Evolutionary conservation across 768 basidiomycete genomes (phyloP), one percentile per base, ranked within the genome.

Genomic region (Calocera cornea): DNA sequence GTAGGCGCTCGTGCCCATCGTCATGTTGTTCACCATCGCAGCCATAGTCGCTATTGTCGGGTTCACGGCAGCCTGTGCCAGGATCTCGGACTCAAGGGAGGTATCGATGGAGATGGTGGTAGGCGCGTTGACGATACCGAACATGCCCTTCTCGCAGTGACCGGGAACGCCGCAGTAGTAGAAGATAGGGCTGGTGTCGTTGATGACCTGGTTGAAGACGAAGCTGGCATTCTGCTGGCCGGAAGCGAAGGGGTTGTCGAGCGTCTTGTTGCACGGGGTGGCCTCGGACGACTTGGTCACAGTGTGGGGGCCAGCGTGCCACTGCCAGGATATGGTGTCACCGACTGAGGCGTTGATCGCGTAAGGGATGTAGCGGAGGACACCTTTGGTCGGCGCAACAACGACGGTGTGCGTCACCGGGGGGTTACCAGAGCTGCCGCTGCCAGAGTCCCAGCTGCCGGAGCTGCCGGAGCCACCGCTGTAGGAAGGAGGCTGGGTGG

Each of bases 101-200:
- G 80, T 75, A 36, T 40, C 24, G 38, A 66, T 40, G 49, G 69
- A 68, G 31, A 80, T 74, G 66, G 80, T 71, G 54, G 75, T 78
- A 66, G 78, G 74, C 34, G 79, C 81, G 75, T 79, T 84, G 70
- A 74, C 66, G 44, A 73, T 69, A 63, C 72, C 89, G 74, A 89
- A 92, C 89, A 92, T 92, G 72, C 89, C 90, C 81, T 88, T 86
- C 74, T 84, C 76, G 75, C 90, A 92, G 75, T 92, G 90, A 67
- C 72, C 77, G 49, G 87, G 84, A 60, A 84, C 83, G 69, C 78
- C 84, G 76, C 89, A 92, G 80, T 85, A 87, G 84, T 80, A 89
- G 83, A 82, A 90, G 66, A 80, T 80, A n/a, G 88, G 82, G 72
- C 84, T 80, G 65, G 88, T 89, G 76, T 84, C 81, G 76, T 89